Percentiles rank a stretch among this genome's conserved stretches.
Evolutionary conservation across 176 grass and related monocot genomes (phyloP).

Genomic region (Secale cereale): DNA sequence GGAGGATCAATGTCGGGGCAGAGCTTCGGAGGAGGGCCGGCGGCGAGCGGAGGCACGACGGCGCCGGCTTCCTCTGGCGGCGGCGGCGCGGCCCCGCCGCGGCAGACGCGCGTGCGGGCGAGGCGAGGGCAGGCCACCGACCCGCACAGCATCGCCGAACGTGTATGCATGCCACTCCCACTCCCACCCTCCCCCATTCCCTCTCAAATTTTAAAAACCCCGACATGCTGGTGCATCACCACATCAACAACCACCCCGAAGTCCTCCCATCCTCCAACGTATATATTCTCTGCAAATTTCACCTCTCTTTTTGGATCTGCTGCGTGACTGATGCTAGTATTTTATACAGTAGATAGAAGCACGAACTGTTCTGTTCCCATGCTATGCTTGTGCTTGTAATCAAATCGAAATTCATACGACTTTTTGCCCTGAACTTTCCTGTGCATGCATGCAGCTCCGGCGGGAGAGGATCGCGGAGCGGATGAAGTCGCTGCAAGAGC

Average conservation of each 20-base stretch:
- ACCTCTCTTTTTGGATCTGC: not conserved
- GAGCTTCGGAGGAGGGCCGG: constrained; percentile 56
- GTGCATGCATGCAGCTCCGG: constrained; percentile 54
- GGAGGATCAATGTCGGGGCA: constrained; percentile 43
- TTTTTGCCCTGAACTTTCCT: not conserved
- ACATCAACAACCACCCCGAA: not conserved
- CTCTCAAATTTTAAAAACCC: not conserved
- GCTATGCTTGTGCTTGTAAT: too few relatives aligned
- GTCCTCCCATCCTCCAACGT: not conserved
- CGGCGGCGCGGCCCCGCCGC: constrained; percentile 50
- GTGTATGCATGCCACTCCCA: constrained; percentile 42
- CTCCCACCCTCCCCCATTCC: not conserved
- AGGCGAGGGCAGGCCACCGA: constrained; percentile 81
- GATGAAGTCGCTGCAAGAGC: constrained; percentile 96
- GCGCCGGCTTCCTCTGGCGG: constrained; percentile 17
- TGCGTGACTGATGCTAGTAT: too few relatives aligned
- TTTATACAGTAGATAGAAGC: not conserved
- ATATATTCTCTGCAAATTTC: constrained; percentile 8
- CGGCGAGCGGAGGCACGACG: constrained; percentile 24
- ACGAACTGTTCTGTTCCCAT: not conserved
- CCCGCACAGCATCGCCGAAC: constrained; percentile 88
- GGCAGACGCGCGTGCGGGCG: constrained; percentile 63
- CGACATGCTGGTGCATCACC: not conserved
- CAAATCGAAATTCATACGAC: not conserved
- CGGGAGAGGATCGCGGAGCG: constrained; percentile 96